Base-by-base conservation (phyloP, 1,139 yeast genomes). In the Lodderomyces beijingensis region DNA sequence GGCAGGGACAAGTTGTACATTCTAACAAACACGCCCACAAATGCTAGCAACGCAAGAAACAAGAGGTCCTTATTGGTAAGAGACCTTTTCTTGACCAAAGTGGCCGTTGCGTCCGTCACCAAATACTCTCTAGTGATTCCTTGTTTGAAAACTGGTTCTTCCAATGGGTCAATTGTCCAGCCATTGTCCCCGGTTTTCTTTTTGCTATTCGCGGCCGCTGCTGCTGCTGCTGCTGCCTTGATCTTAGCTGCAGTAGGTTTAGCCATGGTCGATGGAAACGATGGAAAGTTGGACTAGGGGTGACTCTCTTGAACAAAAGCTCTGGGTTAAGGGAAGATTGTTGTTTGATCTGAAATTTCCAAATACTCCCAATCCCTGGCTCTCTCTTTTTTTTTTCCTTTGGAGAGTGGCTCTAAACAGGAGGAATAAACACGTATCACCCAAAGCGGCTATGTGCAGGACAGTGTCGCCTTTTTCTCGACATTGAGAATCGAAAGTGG, bases 21-120 rank as follows among this genome's bases (percentile, higher is more conserved):
- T 33, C 71, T 75, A 32, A 85, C 71, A 30, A 59, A 50, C 7
- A 67, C 43, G 0, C 94, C 74, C 24, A 78, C 53, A 2, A 74
- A 45, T n/a, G 78, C 52, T 34, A 91, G 67, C 2, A 59, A 49
- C 1, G 62, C 65, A 13, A 91, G 34, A 31, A 58, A 49, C 30
- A 57, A 48, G 42, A 46, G 52, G 39, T 68, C 74, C 26, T 48
- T 45, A 17, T 45, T 45, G 7, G 30, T 28, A 27, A 59, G 39
- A 32, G 41, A 41, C 32, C 67, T 47, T 27, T 46, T 49, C 24
- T 47, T 39, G 22, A 55, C 36, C 26, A 50, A 39, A 3, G 39
- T 33, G 3, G 46, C 36, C 1, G 55, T 37, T 5, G 61, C 55
- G 5, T 51, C 47, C 15, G 68, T 57, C 20, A 59, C 47, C 30